These are phyloP conservation scores for Suhomyces guaymorum DNA, from an alignment of 1,139 yeast species.

Conservation along the genomic window DNA sequence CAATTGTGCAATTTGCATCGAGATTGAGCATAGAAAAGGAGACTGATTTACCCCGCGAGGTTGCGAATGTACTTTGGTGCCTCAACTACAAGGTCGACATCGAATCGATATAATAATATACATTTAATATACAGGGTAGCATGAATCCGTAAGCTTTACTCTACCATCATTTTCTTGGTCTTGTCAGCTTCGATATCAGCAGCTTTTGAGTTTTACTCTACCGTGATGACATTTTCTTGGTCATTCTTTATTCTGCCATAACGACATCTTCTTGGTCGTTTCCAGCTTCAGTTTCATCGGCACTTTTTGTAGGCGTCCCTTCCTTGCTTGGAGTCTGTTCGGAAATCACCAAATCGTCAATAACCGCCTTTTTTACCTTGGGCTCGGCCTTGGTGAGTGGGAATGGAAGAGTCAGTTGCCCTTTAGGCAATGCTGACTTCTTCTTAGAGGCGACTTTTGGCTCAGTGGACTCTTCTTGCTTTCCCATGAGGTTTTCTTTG, in stretches of 20 bases:
- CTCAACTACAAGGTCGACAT: too few species aligned
- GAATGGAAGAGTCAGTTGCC: slow-evolving; percentile 37
- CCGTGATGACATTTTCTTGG: too few species aligned
- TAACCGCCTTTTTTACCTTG: slow-evolving; percentile 36
- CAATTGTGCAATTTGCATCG: slow-evolving; percentile 30
- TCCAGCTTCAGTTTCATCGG: slow-evolving; percentile 16
- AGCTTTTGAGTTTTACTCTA: too few species aligned
- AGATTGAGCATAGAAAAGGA: slow-evolving; percentile 27
- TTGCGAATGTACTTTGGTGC: slow-evolving; percentile 36
- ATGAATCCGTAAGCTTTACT: too few species aligned
- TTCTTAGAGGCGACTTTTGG: slow-evolving; percentile 13
- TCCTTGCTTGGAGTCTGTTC: slow-evolving; percentile 15
- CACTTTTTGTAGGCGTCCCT: neutral
- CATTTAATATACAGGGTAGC: slow-evolving; percentile 5
- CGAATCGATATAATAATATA: slow-evolving; percentile 8
- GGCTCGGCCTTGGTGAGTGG: slow-evolving; percentile 16
- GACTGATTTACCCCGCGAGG: slow-evolving; percentile 26
- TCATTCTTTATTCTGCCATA: slow-evolving; percentile 22
- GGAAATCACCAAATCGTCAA: slow-evolving; percentile 34
- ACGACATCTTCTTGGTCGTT: slow-evolving; percentile 20
- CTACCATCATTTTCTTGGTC: too few species aligned
- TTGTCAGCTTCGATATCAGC: too few species aligned
- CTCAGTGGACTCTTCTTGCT: slow-evolving; percentile 12
- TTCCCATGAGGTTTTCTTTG: slow-evolving; percentile 7
- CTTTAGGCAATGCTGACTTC: slow-evolving; percentile 30